Base-by-base conservation (phyloP, 768 basidiomycete species). In the Lactarius hengduanensis region DNA sequence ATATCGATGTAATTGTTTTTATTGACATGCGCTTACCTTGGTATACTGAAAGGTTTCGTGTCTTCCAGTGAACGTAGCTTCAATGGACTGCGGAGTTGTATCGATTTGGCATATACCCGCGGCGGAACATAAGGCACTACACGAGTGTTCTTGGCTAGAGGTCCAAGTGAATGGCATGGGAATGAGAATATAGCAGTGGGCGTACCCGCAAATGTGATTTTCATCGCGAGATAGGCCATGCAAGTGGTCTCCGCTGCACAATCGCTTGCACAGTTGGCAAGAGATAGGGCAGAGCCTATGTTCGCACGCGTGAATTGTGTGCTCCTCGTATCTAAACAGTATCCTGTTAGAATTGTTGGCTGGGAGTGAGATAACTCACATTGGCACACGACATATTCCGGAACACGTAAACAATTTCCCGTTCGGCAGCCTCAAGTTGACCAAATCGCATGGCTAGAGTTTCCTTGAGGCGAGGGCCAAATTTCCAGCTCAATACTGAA, bases 1-100 rank as follows among this genome's bases (percentile, higher is more conserved):
- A 13, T 11, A 26, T 16, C 2, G 22, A 22, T 6, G 4, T 11
- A 13, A 56, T 20, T 2, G 9, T 20, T 20, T 32, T 16, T 16
- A 56, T 20, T 18, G 7, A 22, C 36, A 40, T 58, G 34, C 15
- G 26, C 57, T 26, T 59, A 84, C 86, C 79, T 88, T 88, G 0
- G 87, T 88, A 58, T 84, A 88, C 70, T 84, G 81, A 69, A 86
- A 88, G 0, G 82, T 84, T 67, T 85, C 83, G 60, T 86, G 83
- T 62, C 73, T 76, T 0, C 86, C 87, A 0, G 80, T 82, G 69
- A 87, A 88, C 0, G 84, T 86, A 9, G 85, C 83, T 69, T 86
- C 83, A 38, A 88, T 80, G 0, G 85, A 83, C 63, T 84, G 82
- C 1, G 86, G 86, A 0, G 80, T 77, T 0, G 81, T 85, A 59